A percentile compares a stretch with the other conserved stretches of the same genome.
phyloP scores from a whole-genome alignment of 1,284 basidiomycete genomes.

The Moesziomyces aphidis region DNA sequence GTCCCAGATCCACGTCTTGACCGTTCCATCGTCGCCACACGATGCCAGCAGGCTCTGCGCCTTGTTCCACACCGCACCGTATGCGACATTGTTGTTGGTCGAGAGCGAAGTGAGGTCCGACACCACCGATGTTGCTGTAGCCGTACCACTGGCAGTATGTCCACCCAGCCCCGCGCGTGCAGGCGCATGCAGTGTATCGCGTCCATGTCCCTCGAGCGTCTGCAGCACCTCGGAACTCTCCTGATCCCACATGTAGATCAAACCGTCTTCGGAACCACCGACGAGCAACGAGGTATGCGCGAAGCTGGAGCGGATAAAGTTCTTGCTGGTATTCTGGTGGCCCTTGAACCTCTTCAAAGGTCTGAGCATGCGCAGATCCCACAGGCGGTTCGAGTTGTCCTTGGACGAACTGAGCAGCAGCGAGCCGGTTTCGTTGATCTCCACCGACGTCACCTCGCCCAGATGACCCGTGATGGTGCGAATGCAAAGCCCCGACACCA shows the following conservation, averaged over 20 bases:
- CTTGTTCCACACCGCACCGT: constrained; percentile 70
- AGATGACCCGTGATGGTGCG: constrained; percentile 70
- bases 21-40: constrained; percentile 70
- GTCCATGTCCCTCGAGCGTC: constrained; percentile 64
- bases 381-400: constrained; percentile 69
- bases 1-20: constrained; percentile 69
- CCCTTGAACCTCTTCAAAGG: constrained; percentile 70
- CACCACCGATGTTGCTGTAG: constrained; percentile 13
- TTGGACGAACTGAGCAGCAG: constrained; percentile 70
- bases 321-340: constrained; percentile 71
- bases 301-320: constrained; percentile 70
- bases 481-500: constrained; percentile 69
- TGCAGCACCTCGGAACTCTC: constrained; percentile 64
- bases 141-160: neutral
- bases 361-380: constrained; percentile 61
- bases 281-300: constrained; percentile 69
- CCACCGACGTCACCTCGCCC: constrained; percentile 71
- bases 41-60: constrained; percentile 68
- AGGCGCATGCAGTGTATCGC: constrained; percentile 21
- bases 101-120: constrained; percentile 31
- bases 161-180: neutral
- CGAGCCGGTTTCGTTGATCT: constrained; percentile 70
- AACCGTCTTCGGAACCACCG: constrained; percentile 69
- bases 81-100: constrained; percentile 65
- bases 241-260: constrained; percentile 67